Conservation (phyloP, 2,329 filamentous ascomycete species). For the Apiospora saccharicola region DNA sequence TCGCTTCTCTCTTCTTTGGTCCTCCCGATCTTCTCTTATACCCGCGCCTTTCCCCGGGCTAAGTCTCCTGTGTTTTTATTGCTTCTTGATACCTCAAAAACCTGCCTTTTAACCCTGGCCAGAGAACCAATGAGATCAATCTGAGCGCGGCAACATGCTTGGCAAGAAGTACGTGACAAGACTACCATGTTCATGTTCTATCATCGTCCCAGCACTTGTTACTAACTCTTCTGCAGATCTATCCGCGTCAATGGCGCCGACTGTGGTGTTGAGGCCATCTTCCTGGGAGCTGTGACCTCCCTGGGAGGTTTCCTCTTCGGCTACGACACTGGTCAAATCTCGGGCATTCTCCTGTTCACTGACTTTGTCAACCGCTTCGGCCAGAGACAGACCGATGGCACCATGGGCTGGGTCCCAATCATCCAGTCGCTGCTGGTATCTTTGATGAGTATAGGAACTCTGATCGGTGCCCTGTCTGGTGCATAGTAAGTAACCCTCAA, state of each 20-base stretch:
- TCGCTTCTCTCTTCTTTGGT: conserved; percentile 12
- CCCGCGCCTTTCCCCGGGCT: background rate
- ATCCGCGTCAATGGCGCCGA: conserved; percentile 52
- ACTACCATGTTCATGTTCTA: background rate
- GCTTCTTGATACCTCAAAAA: background rate
- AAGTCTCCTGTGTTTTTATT: background rate
- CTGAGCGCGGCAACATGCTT: conserved; percentile 23
- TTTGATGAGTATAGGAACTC: conserved; percentile 62
- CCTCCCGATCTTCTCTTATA: background rate
- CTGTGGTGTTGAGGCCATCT: conserved; percentile 49
- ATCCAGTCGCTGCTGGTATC: conserved; percentile 62
- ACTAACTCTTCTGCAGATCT: conserved; percentile 39
- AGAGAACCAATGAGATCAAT: conserved; percentile 17
- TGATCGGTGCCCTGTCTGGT: conserved; percentile 60
- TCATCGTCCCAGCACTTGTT: background rate
- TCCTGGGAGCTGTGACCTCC: conserved; percentile 60
- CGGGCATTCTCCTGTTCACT: conserved; percentile 55
- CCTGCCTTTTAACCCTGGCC: background rate
- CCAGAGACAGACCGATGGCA: conserved; percentile 49
- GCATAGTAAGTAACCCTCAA: conserved; percentile 45
- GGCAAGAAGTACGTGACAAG: conserved; percentile 18
- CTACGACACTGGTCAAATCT: conserved; percentile 69
- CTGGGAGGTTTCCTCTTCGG: conserved; percentile 70
- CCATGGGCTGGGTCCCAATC: conserved; percentile 49
- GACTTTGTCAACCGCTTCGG: conserved; percentile 67